phyloP scores from a whole-genome alignment of 2,329 filamentous ascomycete species.

The Fusarium temperatum region DNA sequence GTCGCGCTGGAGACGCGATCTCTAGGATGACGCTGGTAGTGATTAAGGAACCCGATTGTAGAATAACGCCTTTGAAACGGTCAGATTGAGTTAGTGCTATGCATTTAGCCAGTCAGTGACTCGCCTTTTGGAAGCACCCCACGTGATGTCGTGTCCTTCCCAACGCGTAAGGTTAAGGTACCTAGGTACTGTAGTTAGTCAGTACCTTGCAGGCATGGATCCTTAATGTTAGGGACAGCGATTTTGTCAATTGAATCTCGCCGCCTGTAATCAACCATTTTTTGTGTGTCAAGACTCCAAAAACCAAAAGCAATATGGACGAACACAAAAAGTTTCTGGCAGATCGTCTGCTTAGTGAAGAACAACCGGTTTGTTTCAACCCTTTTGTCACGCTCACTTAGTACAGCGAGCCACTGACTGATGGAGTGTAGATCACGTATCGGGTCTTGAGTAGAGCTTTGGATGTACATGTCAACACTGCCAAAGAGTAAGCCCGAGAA shows the following conservation, averaged over 20 bases:
- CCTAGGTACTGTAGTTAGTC: no score
- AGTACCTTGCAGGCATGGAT: neutral
- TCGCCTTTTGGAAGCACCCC: neutral
- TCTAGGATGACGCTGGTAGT: constrained; percentile 18
- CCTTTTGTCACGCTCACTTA: neutral
- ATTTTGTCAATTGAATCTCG: constrained; percentile 7
- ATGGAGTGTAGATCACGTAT: constrained; percentile 77
- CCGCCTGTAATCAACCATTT: neutral
- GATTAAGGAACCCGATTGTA: neutral
- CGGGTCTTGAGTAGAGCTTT: constrained; percentile 83
- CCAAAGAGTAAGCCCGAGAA: constrained; percentile 76
- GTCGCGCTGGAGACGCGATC: constrained; percentile 40
- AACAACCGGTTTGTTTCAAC: constrained; percentile 67
- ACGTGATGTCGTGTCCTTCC: constrained; percentile 49
- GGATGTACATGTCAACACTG: constrained; percentile 84
- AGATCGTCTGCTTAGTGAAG: constrained; percentile 78
- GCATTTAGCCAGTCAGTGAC: neutral
- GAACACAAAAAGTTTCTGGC: constrained; percentile 79
- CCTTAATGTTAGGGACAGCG: neutral
- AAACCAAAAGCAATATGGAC: constrained; percentile 49
- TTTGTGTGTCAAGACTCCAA: neutral
- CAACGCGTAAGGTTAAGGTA: constrained; percentile 21
- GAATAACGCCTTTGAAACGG: neutral
- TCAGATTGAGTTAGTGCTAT: neutral
- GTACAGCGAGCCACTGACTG: constrained; percentile 12